Evolutionary conservation across 768 basidiomycete species (phyloP).

Genomic region (Paxillus ammoniavirescens): DNA sequence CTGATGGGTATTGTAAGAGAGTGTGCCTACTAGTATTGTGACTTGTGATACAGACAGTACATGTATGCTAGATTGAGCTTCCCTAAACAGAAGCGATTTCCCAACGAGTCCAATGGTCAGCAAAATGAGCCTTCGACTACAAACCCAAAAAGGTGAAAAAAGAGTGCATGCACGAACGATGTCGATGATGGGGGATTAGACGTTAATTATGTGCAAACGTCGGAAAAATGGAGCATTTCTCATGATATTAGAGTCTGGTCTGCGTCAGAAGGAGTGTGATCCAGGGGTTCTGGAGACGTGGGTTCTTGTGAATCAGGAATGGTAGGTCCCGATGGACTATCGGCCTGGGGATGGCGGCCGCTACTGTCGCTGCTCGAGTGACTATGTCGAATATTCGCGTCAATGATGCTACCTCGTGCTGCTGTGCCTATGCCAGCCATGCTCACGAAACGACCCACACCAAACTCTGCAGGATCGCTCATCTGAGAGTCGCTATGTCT

Average conservation of each 20-base stretch:
- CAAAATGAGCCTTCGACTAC: not conserved
- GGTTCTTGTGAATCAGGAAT: not conserved
- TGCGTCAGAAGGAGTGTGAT: not conserved
- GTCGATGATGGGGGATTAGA: not conserved
- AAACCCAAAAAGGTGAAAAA: not conserved
- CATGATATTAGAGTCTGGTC: conserved; percentile 9
- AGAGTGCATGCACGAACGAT: not conserved
- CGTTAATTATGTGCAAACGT: not conserved
- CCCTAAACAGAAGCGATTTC: not conserved
- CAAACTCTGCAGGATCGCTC: conserved; percentile 23
- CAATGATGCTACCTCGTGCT: conserved; percentile 32
- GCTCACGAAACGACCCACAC: conserved; percentile 16
- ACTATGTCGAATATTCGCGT: conserved; percentile 5
- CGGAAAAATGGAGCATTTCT: not conserved
- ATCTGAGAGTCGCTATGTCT: conserved; percentile 18
- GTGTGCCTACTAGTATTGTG: not conserved
- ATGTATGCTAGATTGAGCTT: not conserved
- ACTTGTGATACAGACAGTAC: not conserved
- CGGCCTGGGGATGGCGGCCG: conserved; percentile 6
- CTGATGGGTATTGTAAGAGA: not conserved
- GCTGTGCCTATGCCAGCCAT: conserved; percentile 51
- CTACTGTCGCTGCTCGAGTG: conserved; percentile 16
- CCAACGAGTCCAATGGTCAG: not conserved
- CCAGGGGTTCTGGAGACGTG: not conserved
- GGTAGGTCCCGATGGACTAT: conserved; percentile 2